Conservation (phyloP, 2,329 filamentous ascomycete genomes). For the Penicillium sp. region DNA sequence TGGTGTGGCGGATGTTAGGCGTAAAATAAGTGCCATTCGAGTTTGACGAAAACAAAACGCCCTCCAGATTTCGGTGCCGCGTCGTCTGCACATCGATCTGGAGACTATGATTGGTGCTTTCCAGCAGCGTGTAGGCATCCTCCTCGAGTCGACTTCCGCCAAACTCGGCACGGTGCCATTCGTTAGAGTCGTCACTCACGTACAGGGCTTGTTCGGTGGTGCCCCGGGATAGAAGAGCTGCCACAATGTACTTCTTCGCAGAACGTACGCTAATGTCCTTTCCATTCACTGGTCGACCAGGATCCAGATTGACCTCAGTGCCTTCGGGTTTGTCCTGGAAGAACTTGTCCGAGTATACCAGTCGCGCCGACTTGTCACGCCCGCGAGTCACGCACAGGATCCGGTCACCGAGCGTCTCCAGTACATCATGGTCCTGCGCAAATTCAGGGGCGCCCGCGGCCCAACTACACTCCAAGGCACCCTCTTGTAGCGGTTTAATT, state of each 20-base stretch:
- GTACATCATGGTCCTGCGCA: conserved; percentile 47
- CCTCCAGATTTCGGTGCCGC: conserved; percentile 61
- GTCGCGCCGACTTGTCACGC: conserved; percentile 65
- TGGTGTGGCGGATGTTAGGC: conserved; percentile 84
- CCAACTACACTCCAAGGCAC: conserved; percentile 77
- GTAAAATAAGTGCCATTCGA: conserved; percentile 96
- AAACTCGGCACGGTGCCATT: conserved; percentile 91
- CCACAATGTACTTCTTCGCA: conserved; percentile 81
- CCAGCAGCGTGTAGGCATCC: conserved; percentile 82
- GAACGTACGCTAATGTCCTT: conserved; percentile 68
- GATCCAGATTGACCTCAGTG: conserved; percentile 70
- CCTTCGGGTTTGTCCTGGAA: conserved; percentile 56
- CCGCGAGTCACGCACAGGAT: conserved; percentile 76
- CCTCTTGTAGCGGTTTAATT: conserved; percentile 58
- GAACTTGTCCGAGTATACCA: conserved; percentile 77
- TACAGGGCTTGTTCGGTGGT: conserved; percentile 90
- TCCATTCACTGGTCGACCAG: conserved; percentile 67
- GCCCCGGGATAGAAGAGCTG: conserved; percentile 69
- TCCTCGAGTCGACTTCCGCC: conserved; percentile 78
- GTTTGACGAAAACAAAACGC: conserved; percentile 88
- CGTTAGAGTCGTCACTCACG: conserved; percentile 73
- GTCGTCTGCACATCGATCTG: conserved; percentile 86
- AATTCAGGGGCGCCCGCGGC: conserved; percentile 72
- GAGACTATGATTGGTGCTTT: conserved; percentile 96
- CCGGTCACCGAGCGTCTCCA: conserved; percentile 61